phyloP scores from a whole-genome alignment of 148 eudicot species.

The Amaranthus hypochondriacus region DNA sequence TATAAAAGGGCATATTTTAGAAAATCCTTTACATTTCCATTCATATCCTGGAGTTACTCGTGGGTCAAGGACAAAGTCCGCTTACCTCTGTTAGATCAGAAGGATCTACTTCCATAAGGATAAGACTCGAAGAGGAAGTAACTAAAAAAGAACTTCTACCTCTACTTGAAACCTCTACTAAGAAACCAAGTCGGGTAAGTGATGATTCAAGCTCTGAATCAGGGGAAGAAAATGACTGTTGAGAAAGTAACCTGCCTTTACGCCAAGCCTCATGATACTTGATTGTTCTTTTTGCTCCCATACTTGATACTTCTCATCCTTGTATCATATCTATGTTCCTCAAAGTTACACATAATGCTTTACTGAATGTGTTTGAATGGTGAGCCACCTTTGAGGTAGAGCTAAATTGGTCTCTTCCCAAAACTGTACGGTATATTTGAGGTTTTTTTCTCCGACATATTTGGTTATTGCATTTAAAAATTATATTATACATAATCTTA shows the following conservation, averaged over 20 bases:
- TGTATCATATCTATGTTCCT: too few relatives aligned
- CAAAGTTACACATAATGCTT: too few relatives aligned
- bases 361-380: too few relatives aligned
- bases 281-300: too few relatives aligned
- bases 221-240: slow-evolving; percentile 63
- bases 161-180: slow-evolving; percentile 5
- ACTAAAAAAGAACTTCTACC: slow-evolving; percentile 11
- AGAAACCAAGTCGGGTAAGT: slow-evolving; percentile 17
- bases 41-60: slow-evolving; percentile 56
- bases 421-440: too few relatives aligned
- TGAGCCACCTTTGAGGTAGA: too few relatives aligned
- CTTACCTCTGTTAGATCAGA: slow-evolving; percentile 63
- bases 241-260: slow-evolving; percentile 63
- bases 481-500: too few relatives aligned
- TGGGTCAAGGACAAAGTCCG: slow-evolving; percentile 24
- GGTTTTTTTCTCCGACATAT: too few relatives aligned
- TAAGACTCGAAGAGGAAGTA: slow-evolving; percentile 23
- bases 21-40: slow-evolving; percentile 44
- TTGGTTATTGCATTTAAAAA: too few relatives aligned
- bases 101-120: slow-evolving; percentile 49
- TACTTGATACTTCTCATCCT: too few relatives aligned
- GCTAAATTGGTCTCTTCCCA: too few relatives aligned
- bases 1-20: slow-evolving; percentile 18
- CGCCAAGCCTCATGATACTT: slow-evolving; percentile 36
- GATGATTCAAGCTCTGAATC: slow-evolving; percentile 76